Base-by-base conservation (phyloP, 2,329 filamentous ascomycete genomes). In the Aspergillus glaucus region DNA sequence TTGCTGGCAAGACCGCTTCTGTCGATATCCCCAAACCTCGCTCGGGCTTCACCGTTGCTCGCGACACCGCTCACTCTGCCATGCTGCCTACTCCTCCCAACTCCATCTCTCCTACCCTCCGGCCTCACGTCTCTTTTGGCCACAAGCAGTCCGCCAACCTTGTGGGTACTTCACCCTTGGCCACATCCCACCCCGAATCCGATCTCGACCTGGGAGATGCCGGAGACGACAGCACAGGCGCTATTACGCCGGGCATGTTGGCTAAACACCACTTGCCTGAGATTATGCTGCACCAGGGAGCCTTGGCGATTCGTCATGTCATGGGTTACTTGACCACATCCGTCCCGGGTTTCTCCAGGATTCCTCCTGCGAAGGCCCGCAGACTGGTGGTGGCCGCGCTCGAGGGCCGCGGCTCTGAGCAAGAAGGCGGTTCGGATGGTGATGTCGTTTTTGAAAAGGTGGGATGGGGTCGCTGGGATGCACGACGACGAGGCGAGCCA, bases 381-480 rank as follows among this genome's bases (percentile, higher is more conserved):
- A 82, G 92, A 67, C 75, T 97, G 50, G 90, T 97, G 4, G 92
- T 96, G n/a, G 87, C 86, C 50, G 92, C 91, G 51, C 74, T 97
- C 57, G 92, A 97, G 73, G 87, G 87, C 60, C 85, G 87, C 59
- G 75, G 75, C n/a, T 76, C 73, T 43, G 78, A 76, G 48, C 78
- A 76, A 43, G 69, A 71, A 48, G 74, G 72, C 53, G 79, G 79
- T 54, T 70, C 72, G 48, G 78, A 82, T 55, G 78, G 79, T 50
- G 81, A 82, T 44, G 67, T 74, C 50, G 56, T 75, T 47, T 97
- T 95, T 65, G 87, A 94, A 69, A 97, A 97, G 77, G 89, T 96
- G 50, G 92, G 92, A 63, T 97, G 92, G 92, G 93, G 93, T 51
- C 84, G 90, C 57, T 98, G 92, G 92, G 87, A 94, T 69, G 93